These are phyloP conservation scores for Fraxinus velutina DNA, from an alignment of 305 asterid species.

Conservation along the genomic window DNA sequence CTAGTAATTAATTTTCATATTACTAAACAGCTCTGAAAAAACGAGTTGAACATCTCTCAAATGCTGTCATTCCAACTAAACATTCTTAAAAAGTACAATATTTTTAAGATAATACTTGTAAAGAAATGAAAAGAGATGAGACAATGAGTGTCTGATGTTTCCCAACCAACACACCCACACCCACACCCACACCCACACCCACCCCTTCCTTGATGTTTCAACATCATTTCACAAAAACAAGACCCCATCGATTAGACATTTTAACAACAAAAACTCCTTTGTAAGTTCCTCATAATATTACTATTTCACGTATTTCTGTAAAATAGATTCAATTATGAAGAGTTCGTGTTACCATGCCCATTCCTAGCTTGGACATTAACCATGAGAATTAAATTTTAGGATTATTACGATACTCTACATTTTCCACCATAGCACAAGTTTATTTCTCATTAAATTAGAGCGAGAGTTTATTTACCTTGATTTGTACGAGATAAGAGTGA, in stretches of 20 bases:
- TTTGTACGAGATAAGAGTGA: background rate
- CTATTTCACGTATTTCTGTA: background rate
- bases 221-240: background rate
- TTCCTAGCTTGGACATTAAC: no score
- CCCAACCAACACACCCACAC: background rate
- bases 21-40: no score
- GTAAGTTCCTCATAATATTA: background rate
- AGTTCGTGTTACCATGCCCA: background rate
- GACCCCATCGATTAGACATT: conserved; percentile 24
- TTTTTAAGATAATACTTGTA: background rate
- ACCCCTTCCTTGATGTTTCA: background rate
- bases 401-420: background rate
- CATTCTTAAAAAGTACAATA: background rate
- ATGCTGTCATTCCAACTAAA: background rate
- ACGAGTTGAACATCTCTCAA: no score
- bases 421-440: background rate
- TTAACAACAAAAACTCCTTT: conserved; percentile 14
- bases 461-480: background rate
- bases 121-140: background rate
- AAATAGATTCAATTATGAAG: background rate
- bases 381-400: background rate
- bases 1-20: background rate
- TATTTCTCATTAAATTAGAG: background rate
- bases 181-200: background rate
- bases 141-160: background rate